These are phyloP conservation scores for Clonostachys rosea DNA, from an alignment of 2,329 filamentous ascomycete genomes.

Conservation along the genomic window DNA sequence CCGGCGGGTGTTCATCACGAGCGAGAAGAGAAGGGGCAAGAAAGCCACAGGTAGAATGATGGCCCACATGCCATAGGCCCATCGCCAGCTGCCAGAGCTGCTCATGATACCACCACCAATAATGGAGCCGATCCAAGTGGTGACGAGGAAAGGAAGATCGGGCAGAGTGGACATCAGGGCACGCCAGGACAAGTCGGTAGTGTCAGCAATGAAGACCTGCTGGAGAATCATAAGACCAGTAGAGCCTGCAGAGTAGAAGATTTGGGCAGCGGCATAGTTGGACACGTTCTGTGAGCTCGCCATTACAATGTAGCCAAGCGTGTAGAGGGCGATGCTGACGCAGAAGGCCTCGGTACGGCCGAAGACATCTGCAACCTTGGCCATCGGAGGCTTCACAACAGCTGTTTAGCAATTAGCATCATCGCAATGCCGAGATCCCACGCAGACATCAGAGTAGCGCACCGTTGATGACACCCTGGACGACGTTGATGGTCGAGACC, in stretches of 20 bases:
- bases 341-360: slow-evolving; percentile 56
- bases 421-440: no score
- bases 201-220: slow-evolving; percentile 63
- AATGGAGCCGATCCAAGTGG: slow-evolving; percentile 51
- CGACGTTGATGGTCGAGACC: slow-evolving; percentile 36
- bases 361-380: slow-evolving; percentile 58
- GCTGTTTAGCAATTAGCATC: neutral
- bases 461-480: slow-evolving; percentile 48
- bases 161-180: slow-evolving; percentile 55
- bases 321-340: slow-evolving; percentile 46
- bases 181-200: slow-evolving; percentile 53
- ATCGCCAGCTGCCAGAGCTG: slow-evolving; percentile 45
- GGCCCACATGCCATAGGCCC: slow-evolving; percentile 58
- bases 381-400: slow-evolving; percentile 29
- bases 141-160: slow-evolving; percentile 55
- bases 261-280: slow-evolving; percentile 47
- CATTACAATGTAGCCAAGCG: slow-evolving; percentile 53
- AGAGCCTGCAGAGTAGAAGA: slow-evolving; percentile 57
- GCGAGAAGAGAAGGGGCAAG: slow-evolving; percentile 44
- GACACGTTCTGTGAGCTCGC: slow-evolving; percentile 48
- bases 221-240: slow-evolving; percentile 57
- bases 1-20: slow-evolving; percentile 46
- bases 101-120: slow-evolving; percentile 28
- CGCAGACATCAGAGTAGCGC: neutral
- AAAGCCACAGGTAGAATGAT: slow-evolving; percentile 54